These are phyloP conservation scores for Rhodotorula babjevae DNA, from an alignment of 768 basidiomycete genomes.

Conservation along the genomic window DNA sequence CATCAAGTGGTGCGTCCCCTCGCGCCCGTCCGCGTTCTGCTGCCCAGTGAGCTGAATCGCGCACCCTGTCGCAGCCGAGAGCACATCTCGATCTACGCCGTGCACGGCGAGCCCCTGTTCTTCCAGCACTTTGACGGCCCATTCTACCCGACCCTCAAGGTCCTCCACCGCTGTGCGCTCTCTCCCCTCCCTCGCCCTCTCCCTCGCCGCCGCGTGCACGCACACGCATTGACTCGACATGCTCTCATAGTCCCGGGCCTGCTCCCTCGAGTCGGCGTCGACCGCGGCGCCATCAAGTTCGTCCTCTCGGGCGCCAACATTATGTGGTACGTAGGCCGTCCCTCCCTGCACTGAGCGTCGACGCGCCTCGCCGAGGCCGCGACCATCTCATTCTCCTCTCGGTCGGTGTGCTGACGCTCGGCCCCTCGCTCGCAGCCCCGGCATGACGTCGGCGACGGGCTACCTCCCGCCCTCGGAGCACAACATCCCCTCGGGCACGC, in stretches of 20 bases:
- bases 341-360: too few relatives aligned
- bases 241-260: conserved; percentile 71
- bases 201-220: background rate
- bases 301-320: conserved; percentile 87
- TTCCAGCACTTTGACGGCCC: conserved; percentile 97
- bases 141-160: conserved; percentile 75
- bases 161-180: conserved; percentile 94
- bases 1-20: conserved; percentile 76
- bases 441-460: conserved; percentile 86
- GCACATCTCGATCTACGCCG: conserved; percentile 85
- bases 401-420: too few relatives aligned
- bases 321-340: conserved; percentile 61
- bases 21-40: background rate
- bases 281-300: conserved; percentile 97
- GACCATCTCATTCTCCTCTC: too few relatives aligned
- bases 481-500: conserved; percentile 49
- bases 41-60: background rate
- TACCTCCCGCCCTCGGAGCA: conserved; percentile 69
- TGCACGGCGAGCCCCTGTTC: conserved; percentile 79
- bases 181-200: too few relatives aligned
- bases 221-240: too few relatives aligned
- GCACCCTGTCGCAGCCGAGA: conserved; percentile 64
- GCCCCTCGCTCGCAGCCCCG: conserved; percentile 70
- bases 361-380: too few relatives aligned
- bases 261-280: conserved; percentile 79